phyloP scores from a whole-genome alignment of 768 basidiomycete genomes.

The Termitomyces bulborhizus region DNA sequence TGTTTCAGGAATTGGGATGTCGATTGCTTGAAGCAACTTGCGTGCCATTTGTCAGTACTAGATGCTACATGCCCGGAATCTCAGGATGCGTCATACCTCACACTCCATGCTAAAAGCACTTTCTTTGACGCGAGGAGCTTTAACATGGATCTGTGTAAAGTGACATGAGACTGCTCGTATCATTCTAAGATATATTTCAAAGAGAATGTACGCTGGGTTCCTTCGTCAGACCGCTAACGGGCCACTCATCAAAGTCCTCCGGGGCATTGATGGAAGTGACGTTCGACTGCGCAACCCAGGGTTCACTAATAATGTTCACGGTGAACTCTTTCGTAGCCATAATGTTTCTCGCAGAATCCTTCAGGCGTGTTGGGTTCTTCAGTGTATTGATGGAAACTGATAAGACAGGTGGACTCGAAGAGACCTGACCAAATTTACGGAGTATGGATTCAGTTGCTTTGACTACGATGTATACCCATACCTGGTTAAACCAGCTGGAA shows the following conservation, averaged over 20 bases:
- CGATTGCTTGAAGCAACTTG: conserved; percentile 37
- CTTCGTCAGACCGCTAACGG: conserved; percentile 52
- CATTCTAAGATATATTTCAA: neutral
- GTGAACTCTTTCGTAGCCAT: conserved; percentile 60
- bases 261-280: conserved; percentile 47
- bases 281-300: conserved; percentile 57
- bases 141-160: conserved; percentile 32
- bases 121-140: conserved; percentile 53
- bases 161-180: neutral
- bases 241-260: conserved; percentile 50
- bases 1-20: conserved; percentile 34
- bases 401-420: conserved; percentile 58
- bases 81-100: conserved; percentile 24
- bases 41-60: conserved; percentile 19
- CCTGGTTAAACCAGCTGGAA: conserved; percentile 40
- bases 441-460: conserved; percentile 5
- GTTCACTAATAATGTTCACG: conserved; percentile 70
- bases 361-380: conserved; percentile 17
- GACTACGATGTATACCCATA: conserved; percentile 2
- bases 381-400: conserved; percentile 33
- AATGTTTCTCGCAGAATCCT: conserved; percentile 67
- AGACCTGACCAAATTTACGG: conserved; percentile 30
- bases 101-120: conserved; percentile 63
- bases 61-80: neutral
- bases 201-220: conserved; percentile 43